These are phyloP conservation scores for Fusarium penzigii DNA, from an alignment of 2,329 filamentous ascomycete species.

Conservation along the genomic window DNA sequence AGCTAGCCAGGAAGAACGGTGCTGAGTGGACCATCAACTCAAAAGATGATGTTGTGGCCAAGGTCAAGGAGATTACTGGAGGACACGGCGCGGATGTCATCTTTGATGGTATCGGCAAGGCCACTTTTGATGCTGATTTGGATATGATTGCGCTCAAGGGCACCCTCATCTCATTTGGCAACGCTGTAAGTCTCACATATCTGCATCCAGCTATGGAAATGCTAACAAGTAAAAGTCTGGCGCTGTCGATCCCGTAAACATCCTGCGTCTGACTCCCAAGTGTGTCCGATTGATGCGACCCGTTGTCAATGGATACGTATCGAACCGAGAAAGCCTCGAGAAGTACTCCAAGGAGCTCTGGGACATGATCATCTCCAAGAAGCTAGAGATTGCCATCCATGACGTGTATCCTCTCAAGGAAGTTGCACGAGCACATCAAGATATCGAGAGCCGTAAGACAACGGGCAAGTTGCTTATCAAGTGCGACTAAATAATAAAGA, in stretches of 20 bases:
- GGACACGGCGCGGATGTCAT: conserved; percentile 74
- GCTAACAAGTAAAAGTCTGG: conserved; percentile 51
- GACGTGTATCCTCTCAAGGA: conserved; percentile 76
- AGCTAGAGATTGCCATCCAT: conserved; percentile 73
- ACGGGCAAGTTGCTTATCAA: conserved; percentile 81
- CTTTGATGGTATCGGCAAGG: conserved; percentile 84
- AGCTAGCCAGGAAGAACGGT: conserved; percentile 68
- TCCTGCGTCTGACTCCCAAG: conserved; percentile 64
- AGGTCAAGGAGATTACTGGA: conserved; percentile 69
- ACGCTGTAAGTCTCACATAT: conserved; percentile 57
- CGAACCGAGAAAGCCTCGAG: conserved; percentile 69
- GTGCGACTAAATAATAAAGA: conserved; percentile 43
- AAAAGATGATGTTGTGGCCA: conserved; percentile 54
- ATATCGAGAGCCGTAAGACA: conserved; percentile 80
- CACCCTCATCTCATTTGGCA: conserved; percentile 76
- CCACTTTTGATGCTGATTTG: conserved; percentile 78
- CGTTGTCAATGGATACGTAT: conserved; percentile 69
- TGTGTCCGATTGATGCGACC: conserved; percentile 79
- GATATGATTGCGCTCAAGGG: conserved; percentile 77
- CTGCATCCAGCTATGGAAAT: too few relatives aligned
- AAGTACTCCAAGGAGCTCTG: conserved; percentile 73
- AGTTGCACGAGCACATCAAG: conserved; percentile 69
- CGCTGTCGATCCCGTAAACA: conserved; percentile 67
- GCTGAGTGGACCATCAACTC: conserved; percentile 75
- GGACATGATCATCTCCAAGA: conserved; percentile 65